A percentile compares a stretch with the other conserved stretches of the same genome.
Evolutionary conservation across 164 flowering plant genomes (phyloP).

Genomic region (Chloranthus sessilifolius): DNA sequence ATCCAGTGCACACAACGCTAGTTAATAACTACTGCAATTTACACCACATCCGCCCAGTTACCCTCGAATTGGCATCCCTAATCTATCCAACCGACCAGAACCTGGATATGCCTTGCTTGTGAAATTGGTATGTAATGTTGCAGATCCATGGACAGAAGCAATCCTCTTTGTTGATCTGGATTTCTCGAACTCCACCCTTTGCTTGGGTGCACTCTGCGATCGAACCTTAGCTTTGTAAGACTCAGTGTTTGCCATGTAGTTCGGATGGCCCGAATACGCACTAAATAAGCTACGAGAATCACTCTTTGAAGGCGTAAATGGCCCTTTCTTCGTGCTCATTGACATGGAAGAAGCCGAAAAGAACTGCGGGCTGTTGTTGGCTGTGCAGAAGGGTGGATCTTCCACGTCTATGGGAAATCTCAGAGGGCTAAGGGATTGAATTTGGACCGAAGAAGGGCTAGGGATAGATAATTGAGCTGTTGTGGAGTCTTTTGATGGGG

Average conservation of each 20-base stretch:
- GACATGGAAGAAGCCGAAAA: slow-evolving; percentile 42
- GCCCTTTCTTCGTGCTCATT: slow-evolving; percentile 33
- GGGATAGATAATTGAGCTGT: slow-evolving; percentile 33
- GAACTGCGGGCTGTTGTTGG: slow-evolving; percentile 55
- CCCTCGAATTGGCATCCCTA: slow-evolving; percentile 63
- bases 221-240: slow-evolving; percentile 71
- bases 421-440: slow-evolving; percentile 29
- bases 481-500: slow-evolving; percentile 39
- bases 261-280: slow-evolving; percentile 52
- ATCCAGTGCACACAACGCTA: not conserved
- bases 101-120: slow-evolving; percentile 15
- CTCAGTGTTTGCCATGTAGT: slow-evolving; percentile 80
- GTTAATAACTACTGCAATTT: slow-evolving; percentile 22
- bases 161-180: slow-evolving; percentile 30
- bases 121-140: slow-evolving; percentile 6
- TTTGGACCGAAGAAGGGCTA: slow-evolving; percentile 34
- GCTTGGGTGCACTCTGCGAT: slow-evolving; percentile 84
- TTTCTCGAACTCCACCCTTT: slow-evolving; percentile 55
- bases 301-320: slow-evolving; percentile 52
- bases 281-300: slow-evolving; percentile 44
- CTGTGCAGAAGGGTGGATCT: slow-evolving; percentile 26
- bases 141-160: slow-evolving; percentile 18
- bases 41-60: slow-evolving; percentile 19
- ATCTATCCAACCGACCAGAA: slow-evolving; percentile 62
- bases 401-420: slow-evolving; percentile 24